Base-by-base conservation (phyloP, 371 early-diverging fungal genomes). In the Nematocida sp. region DNA sequence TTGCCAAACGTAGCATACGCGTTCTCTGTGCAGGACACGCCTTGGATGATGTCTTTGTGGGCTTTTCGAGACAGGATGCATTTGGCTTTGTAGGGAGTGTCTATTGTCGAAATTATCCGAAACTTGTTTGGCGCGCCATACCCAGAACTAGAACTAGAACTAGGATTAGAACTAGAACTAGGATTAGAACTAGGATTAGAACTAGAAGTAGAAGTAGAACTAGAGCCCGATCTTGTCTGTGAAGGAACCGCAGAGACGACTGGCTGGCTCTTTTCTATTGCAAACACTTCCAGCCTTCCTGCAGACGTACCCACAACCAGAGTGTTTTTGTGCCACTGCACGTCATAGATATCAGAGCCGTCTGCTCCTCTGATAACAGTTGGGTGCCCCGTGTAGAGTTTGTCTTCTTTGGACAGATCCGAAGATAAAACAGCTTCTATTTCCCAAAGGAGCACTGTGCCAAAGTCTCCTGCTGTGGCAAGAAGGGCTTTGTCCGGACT, bases 271-370 rank as follows among this genome's bases (percentile, higher is more conserved):
- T 7, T 49, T 43, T 21, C 21, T 31, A 66, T 31, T 21, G 45
- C 43, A 46, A 27, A 67, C 52, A 31, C 27, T 40, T 53, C 81
- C 21, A 45, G 17, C 32, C 49, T 67, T 64, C 64, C 77, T 64
- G 19, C 36, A 19, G 65, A 80, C 53, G n/a, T 76, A 58, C 49
- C 79, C 74, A 53, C 64, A 55, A 48, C 76, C 53, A 62, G 55
- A 25, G 46, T 62, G 7, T 67, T 41, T 13, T 45, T 55, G 32
- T 32, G 17, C 83, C 81, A 81, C 2, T 37, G 38, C 40, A 80
- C n/a, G 23, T 81, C 83, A 52, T 80, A 80, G 57, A 77, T 79
- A 78, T 83, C 81, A 17, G 78, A 34, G 23, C 63, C 79, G 67
- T 80, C 81, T 19, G 43, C 29, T 37, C 62, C 76, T 67, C 76